These are phyloP conservation scores for Coemansia sp. DNA, from an alignment of 192 early-diverging fungal species.

Conservation along the genomic window DNA sequence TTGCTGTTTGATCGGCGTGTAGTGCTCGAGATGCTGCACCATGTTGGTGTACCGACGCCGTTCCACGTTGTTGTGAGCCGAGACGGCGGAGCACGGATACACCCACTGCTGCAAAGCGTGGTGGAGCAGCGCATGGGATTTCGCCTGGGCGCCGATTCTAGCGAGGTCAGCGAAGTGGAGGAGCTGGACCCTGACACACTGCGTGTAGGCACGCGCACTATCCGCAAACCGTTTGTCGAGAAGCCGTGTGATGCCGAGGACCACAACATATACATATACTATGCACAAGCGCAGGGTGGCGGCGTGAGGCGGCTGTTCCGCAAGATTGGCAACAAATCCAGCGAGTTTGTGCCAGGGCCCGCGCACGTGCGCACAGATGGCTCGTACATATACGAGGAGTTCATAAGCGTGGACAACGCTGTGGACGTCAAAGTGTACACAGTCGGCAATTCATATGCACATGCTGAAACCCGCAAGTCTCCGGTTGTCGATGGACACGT, in stretches of 20 bases:
- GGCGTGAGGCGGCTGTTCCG: constrained; percentile 76
- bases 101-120: constrained; percentile 56
- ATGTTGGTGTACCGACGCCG: constrained; percentile 81
- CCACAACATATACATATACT: constrained; percentile 98
- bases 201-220: constrained; percentile 61
- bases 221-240: constrained; percentile 95
- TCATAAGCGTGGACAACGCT: constrained; percentile 90
- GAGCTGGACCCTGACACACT: constrained; percentile 69
- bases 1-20: constrained; percentile 88
- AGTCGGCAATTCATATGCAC: constrained; percentile 81
- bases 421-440: constrained; percentile 99
- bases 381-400: constrained; percentile 93
- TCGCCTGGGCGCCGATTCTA: constrained; percentile 38
- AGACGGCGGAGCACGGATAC: constrained; percentile 64
- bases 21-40: constrained; percentile 77
- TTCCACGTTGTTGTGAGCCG: constrained; percentile 68
- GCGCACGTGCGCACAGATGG: constrained; percentile 67
- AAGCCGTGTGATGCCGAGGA: constrained; percentile 96
- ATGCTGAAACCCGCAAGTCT: constrained; percentile 96
- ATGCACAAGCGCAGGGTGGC: constrained; percentile 75
- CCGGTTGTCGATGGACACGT: constrained; percentile 96
- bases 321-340: constrained; percentile 94
- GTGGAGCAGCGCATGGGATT: constrained; percentile 57
- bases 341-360: constrained; percentile 77
- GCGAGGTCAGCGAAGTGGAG: constrained; percentile 16